A percentile compares a stretch with the other conserved stretches of the same genome.
phyloP scores from a whole-genome alignment of 2,329 filamentous ascomycete species.

The Sporothrix luriei region DNA sequence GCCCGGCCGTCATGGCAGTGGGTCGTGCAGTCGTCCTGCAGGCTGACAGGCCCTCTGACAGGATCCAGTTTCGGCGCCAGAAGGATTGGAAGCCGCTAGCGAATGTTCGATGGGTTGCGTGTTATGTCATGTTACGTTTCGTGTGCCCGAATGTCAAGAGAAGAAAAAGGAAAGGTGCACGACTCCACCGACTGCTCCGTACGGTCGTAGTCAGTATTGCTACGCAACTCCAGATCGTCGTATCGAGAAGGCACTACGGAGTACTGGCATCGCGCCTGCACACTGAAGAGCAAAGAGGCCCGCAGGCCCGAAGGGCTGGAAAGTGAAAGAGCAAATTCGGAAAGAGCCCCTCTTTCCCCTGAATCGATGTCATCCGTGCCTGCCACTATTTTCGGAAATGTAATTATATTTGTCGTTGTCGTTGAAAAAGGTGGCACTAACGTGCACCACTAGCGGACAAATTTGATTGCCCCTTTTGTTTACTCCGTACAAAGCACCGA shows the following conservation, averaged over 20 bases:
- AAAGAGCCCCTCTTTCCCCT: conserved; percentile 14
- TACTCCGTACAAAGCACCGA: too few relatives aligned
- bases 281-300: not conserved
- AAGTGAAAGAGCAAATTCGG: not conserved
- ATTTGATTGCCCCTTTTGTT: not conserved
- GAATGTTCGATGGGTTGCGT: conserved; percentile 22
- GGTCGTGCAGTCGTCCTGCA: not conserved
- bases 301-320: too few relatives aligned
- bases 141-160: not conserved
- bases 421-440: not conserved
- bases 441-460: not conserved
- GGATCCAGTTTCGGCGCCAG: not conserved
- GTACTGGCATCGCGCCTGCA: conserved; percentile 6
- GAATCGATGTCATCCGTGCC: not conserved
- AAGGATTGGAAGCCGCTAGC: conserved; percentile 12
- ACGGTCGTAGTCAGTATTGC: not conserved
- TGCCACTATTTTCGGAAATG: conserved; percentile 11
- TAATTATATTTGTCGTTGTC: not conserved
- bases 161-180: not conserved
- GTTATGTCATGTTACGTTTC: conserved; percentile 1
- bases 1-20: not conserved
- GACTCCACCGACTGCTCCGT: too few relatives aligned
- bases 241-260: not conserved
- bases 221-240: not conserved
- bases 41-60: not conserved